phyloP scores from a whole-genome alignment of 495 filamentous ascomycete genomes.

The Cladorrhinum samala region DNA sequence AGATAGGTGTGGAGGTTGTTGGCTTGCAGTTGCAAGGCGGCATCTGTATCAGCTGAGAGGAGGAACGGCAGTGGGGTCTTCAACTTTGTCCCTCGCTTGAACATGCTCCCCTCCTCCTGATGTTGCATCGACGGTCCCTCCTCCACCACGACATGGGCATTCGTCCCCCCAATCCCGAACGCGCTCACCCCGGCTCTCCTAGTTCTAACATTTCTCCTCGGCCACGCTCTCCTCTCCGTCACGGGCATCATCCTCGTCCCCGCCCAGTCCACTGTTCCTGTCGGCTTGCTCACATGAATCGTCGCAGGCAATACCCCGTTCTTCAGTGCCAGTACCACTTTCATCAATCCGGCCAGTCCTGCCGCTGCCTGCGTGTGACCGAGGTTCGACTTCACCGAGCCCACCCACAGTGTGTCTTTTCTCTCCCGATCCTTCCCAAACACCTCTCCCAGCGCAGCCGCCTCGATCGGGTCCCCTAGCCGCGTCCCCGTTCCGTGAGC shows the following conservation, averaged over 20 bases:
- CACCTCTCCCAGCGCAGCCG: conserved; percentile 13
- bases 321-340: conserved; percentile 14
- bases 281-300: conserved; percentile 16
- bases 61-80: conserved; percentile 11
- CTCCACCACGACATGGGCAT: conserved; percentile 27
- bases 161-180: conserved; percentile 30
- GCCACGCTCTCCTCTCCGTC: conserved; percentile 12
- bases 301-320: conserved; percentile 10
- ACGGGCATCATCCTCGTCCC: conserved; percentile 9
- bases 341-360: conserved; percentile 27
- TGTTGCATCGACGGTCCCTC: conserved; percentile 5
- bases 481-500: conserved; percentile 41
- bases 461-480: conserved; percentile 39
- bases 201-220: background rate
- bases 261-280: conserved; percentile 16
- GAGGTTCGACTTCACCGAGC: conserved; percentile 43
- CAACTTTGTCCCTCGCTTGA: no score
- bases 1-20: conserved; percentile 13
- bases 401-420: conserved; percentile 36
- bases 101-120: no score
- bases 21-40: conserved; percentile 13
- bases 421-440: conserved; percentile 17
- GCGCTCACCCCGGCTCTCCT: conserved; percentile 24
- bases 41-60: conserved; percentile 15
- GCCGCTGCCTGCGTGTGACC: conserved; percentile 46